Conservation (phyloP, 2,329 filamentous ascomycete species). For the Colletotrichum lentis region DNA sequence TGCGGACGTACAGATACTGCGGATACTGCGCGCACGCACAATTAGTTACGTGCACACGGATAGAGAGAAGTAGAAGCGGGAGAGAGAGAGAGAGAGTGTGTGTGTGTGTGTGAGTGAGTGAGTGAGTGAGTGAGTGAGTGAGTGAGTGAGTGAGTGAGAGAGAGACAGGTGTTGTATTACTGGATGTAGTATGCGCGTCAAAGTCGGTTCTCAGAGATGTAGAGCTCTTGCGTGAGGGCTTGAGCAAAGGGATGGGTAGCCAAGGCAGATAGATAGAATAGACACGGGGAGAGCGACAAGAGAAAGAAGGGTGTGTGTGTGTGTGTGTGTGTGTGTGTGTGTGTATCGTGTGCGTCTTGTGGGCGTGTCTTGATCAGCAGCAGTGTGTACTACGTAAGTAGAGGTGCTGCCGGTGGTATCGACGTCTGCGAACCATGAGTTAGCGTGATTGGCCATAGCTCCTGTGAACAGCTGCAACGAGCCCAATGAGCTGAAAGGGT, state of each 20-base stretch:
- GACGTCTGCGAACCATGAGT: constrained; percentile 34
- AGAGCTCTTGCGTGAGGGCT: constrained; percentile 3
- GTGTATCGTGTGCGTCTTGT: neutral
- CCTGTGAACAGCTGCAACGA: constrained; percentile 28
- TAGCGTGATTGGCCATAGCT: constrained; percentile 40
- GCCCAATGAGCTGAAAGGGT: constrained; percentile 33
- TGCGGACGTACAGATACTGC: constrained; percentile 5
- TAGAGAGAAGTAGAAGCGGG: neutral
- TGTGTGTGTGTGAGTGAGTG: too few species aligned
- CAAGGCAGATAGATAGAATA: neutral
- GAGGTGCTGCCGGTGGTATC: constrained; percentile 14
- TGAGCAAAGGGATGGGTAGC: neutral
- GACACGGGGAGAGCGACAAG: neutral
- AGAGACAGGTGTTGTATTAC: neutral
- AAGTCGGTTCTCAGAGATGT: constrained; percentile 10
- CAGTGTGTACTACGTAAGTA: neutral
- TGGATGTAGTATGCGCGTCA: constrained; percentile 11
- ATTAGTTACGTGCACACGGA: neutral
- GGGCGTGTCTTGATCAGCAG: constrained; percentile 6
- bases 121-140: too few species aligned
- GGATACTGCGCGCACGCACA: neutral
- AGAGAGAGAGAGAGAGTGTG: neutral
- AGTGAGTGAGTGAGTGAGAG: neutral
- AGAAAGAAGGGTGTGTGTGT: neutral
- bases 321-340: neutral